Percentiles rank a stretch among this genome's conserved stretches.
Conservation (phyloP, 1,284 basidiomycete genomes). For the Neonothopanus nambi region DNA sequence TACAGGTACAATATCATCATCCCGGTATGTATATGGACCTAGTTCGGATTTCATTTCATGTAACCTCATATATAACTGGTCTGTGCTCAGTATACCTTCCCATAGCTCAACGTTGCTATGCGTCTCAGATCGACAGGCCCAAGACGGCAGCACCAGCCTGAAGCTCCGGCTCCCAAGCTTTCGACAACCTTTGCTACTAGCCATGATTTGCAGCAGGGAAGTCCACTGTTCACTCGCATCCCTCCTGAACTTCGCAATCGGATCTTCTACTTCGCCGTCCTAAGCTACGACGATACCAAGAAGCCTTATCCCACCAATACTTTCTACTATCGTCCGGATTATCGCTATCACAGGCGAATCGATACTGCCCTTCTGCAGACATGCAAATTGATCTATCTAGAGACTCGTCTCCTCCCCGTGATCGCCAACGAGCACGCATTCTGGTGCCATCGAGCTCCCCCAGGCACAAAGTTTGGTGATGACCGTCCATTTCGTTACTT, state of each 20-base stretch:
- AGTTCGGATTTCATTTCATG: too few relatives aligned
- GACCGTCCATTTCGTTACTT: conserved; percentile 8
- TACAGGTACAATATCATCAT: too few relatives aligned
- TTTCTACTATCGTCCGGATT: conserved; percentile 23
- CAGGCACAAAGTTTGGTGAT: not conserved
- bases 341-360: conserved; percentile 13
- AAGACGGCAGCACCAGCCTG: too few relatives aligned
- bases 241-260: conserved; percentile 24
- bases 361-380: conserved; percentile 22
- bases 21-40: too few relatives aligned
- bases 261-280: conserved; percentile 23
- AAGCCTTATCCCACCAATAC: conserved; percentile 17
- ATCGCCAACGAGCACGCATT: conserved; percentile 23
- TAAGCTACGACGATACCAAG: conserved; percentile 18
- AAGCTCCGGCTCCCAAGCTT: not conserved
- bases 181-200: not conserved
- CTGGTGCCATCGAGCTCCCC: conserved; percentile 21
- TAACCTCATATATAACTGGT: too few relatives aligned
- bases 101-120: too few relatives aligned
- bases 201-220: conserved; percentile 16
- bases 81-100: too few relatives aligned
- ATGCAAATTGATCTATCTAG: conserved; percentile 25
- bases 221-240: conserved; percentile 20
- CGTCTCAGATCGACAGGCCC: too few relatives aligned
- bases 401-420: conserved; percentile 22